Evolutionary conservation across 1,284 basidiomycete species (phyloP), one percentile per base, ranked within the genome.

Genomic region (Agaricales sp.): DNA sequence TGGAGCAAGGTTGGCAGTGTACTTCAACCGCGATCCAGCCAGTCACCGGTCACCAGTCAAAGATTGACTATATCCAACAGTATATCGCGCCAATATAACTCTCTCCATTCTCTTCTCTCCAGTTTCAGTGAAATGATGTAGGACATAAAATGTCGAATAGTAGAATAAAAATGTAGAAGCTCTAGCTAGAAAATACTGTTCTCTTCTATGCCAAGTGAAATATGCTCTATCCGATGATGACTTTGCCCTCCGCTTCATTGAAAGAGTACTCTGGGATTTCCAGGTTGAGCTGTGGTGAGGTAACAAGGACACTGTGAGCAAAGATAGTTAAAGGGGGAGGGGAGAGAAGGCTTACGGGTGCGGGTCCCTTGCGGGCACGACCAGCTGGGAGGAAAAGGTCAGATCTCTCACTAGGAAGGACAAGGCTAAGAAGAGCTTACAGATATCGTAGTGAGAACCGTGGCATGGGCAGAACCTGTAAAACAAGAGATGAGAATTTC

Each of bases 361-460:
- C 92, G 61, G 92, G 94, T 54, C 94, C 94, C 69, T 93, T 92
- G 66, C 94, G 88, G 61, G 87, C 83, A 68, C 94, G 91, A 57
- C 94, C 93, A 60, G 92, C 90, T 89, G 55, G 38, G 49, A 48
- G 51, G 50, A 47, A 47, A 2, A 45, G 49, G 50, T 48, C 51
- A 44, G 49, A 47, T 43, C 55, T 25, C 18, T 45, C n/a, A 52
- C 41, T 25, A 49, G 2, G 49, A 44, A 24, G 18, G 37, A 20
- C 14, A 30, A 44, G 44, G 26, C 11, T 39, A 54, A 30, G 52
- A 30, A 11, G 18, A n/a, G 68, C 78, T 52, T 61, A 84, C 87
- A 93, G 55, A 93, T 93, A 68, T 94, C 92, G 70, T 98, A 96
- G 68, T 98, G 94, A 52, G 94, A 98, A 66, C 96, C 95, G 70